phyloP scores from a whole-genome alignment of 148 eudicot genomes.

The Chenopodium berlandieri region DNA sequence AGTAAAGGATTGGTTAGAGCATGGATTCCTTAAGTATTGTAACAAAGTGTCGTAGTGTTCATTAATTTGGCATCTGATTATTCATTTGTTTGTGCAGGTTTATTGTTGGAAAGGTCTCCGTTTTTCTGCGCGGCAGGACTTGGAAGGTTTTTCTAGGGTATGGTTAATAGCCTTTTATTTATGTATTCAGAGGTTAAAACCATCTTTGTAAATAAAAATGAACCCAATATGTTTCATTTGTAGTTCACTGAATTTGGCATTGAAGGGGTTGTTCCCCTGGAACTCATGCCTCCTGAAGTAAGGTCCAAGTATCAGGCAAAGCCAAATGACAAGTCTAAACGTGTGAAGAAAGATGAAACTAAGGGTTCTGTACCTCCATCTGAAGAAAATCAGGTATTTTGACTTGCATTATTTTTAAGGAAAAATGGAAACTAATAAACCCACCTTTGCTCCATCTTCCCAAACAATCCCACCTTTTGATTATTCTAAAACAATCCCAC shows the following conservation, averaged over 20 bases:
- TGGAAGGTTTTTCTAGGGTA: constrained; percentile 95
- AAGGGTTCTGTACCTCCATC: constrained; percentile 54
- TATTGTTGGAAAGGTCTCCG: constrained; percentile 99
- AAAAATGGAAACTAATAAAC: too few species aligned
- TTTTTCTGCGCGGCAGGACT: constrained; percentile 90
- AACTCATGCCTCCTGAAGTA: constrained; percentile 69
- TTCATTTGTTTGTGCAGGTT: constrained; percentile 46
- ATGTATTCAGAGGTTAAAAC: not conserved
- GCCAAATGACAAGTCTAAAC: constrained; percentile 78
- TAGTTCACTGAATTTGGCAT: constrained; percentile 94
- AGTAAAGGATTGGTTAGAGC: not conserved
- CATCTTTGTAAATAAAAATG: not conserved
- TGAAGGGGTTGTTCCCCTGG: constrained; percentile 94
- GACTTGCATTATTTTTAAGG: not conserved
- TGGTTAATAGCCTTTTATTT: constrained; percentile 18
- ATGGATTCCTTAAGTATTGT: not conserved
- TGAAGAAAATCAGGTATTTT: constrained; percentile 75
- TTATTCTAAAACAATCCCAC: too few species aligned
- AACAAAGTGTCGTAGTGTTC: not conserved
- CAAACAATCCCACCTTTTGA: too few species aligned
- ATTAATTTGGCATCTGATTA: not conserved
- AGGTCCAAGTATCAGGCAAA: constrained; percentile 80
- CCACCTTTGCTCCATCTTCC: too few species aligned
- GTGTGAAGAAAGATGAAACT: constrained; percentile 86
- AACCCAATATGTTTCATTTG: constrained; percentile 2